A percentile compares a stretch with the other conserved stretches of the same genome.
phyloP scores from a whole-genome alignment of 108 stramenopile genomes.

The Schizochytrium sp. region DNA sequence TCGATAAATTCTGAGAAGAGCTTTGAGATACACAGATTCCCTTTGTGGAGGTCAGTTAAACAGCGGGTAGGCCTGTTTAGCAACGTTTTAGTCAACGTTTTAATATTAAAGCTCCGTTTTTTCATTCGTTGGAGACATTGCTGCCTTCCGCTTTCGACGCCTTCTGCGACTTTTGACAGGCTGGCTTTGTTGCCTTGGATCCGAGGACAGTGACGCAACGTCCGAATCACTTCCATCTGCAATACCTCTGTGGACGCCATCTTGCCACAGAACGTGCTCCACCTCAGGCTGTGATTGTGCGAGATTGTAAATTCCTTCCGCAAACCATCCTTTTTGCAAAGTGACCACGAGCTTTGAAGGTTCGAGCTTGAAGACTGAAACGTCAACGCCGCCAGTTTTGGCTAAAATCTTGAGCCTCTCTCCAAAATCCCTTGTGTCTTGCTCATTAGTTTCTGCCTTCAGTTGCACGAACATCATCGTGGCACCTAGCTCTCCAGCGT shows the following conservation, averaged over 20 bases:
- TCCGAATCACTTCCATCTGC: not conserved
- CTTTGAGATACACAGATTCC: too few species aligned
- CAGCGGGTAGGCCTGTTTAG: too few species aligned
- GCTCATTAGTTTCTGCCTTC: not conserved
- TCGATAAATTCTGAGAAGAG: too few species aligned
- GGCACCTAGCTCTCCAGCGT: not conserved
- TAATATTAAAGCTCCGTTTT: too few species aligned
- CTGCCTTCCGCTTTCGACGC: not conserved
- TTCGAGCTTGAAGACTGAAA: constrained; percentile 11
- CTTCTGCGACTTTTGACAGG: not conserved
- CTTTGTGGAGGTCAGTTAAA: too few species aligned
- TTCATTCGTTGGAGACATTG: too few species aligned
- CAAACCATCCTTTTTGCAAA: constrained; percentile 17
- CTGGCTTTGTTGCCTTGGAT: not conserved
- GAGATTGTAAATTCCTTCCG: not conserved
- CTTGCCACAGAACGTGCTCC: not conserved
- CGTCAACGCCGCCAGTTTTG: constrained; percentile 12
- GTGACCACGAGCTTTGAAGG: constrained; percentile 24
- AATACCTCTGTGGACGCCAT: not conserved
- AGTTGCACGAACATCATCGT: constrained; percentile 5
- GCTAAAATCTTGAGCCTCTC: not conserved
- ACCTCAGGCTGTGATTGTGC: not conserved
- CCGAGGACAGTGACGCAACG: not conserved
- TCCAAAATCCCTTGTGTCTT: not conserved
- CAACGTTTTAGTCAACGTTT: too few species aligned